Base-by-base conservation (phyloP, 2,329 filamentous ascomycete genomes). In the Calonectria henricotiae region DNA sequence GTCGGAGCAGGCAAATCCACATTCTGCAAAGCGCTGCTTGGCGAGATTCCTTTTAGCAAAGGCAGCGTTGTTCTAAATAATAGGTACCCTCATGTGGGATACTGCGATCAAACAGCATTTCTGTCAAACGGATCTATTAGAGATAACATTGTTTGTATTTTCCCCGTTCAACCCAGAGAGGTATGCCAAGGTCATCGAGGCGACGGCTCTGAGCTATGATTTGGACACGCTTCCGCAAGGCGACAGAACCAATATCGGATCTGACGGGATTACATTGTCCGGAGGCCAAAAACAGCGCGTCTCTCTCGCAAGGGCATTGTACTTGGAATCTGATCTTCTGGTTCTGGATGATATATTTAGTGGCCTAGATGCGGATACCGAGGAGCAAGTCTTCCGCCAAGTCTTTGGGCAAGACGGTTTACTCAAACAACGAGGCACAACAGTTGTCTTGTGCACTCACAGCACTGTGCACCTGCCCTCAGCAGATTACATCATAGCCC, bases 1-100 rank as follows among this genome's bases (percentile, higher is more conserved):
- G 78, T 83, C 4, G 78, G 68, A 0, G 74, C 67, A 5, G 77
- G 78, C 1, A 80, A 85, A 63, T 81, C 80, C 0, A 81, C 80
- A 1, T 55, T 83, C 0, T 77, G 78, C 55, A 82, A 81, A 37
- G 80, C 78, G 0, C 73, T 86, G 0, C 69, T 78, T 3, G 76
- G 76, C 1, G 76, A 78, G 32, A 58, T 75, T 1, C 70, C 74
- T 2, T 69, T 70, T 17, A 66, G 30, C 5, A 43, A 62, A 0
- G 75, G 73, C 0, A 32, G 9, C 15, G 43, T 68, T 5, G 5
- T 32, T 12, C 12, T 62, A 3, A 55, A 20, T 12, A 54, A 47
- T 13, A 49, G 35, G 11, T 65, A 43, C 9, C 39, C 66, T 7
- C 44, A 64, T 13, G 43, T 65, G 13, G 66, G 60, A 13, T 69